A percentile compares a stretch with the other conserved stretches of the same genome.
Evolutionary conservation across 2,329 filamentous ascomycete genomes (phyloP).

Genomic region (Ceratocystis harringtonii): DNA sequence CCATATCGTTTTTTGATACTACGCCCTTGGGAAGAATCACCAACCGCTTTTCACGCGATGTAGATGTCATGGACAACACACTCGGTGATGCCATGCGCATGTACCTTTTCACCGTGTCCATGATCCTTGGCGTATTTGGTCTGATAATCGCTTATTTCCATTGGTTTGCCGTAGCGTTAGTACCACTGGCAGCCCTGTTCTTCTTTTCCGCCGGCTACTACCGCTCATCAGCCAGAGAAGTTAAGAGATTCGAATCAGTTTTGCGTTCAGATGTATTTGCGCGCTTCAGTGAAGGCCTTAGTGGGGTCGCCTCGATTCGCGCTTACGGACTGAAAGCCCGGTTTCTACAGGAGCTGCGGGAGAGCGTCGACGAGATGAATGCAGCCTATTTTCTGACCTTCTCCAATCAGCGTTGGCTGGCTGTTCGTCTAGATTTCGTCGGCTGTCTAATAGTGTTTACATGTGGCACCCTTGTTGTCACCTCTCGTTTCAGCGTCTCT

Average conservation of each 20-base stretch:
- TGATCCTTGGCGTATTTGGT: conserved; percentile 70
- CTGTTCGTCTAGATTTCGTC: conserved; percentile 68
- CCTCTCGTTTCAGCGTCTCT: conserved; percentile 69
- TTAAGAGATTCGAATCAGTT: conserved; percentile 86
- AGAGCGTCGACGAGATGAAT: conserved; percentile 79
- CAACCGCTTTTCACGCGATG: conserved; percentile 89
- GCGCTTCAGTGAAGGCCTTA: conserved; percentile 78
- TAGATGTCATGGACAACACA: conserved; percentile 93
- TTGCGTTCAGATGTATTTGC: conserved; percentile 79
- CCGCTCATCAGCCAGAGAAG: conserved; percentile 75
- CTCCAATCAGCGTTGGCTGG: conserved; percentile 88
- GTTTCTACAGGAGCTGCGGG: conserved; percentile 55
- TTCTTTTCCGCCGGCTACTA: conserved; percentile 76
- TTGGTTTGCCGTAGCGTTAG: conserved; percentile 56
- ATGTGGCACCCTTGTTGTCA: conserved; percentile 80
- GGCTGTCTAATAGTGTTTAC: conserved; percentile 76
- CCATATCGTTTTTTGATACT: conserved; percentile 93
- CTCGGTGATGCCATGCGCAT: conserved; percentile 81
- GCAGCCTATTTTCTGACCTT: conserved; percentile 90
- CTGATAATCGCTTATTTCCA: conserved; percentile 93
- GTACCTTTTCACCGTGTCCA: conserved; percentile 73
- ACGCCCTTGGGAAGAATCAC: conserved; percentile 90
- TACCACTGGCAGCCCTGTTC: conserved; percentile 59
- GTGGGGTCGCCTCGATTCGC: conserved; percentile 68
- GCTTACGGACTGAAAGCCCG: conserved; percentile 71